Evolutionary conservation across 73 alveolate species (phyloP).

Genomic region (Paramecium sexaurelia): DNA sequence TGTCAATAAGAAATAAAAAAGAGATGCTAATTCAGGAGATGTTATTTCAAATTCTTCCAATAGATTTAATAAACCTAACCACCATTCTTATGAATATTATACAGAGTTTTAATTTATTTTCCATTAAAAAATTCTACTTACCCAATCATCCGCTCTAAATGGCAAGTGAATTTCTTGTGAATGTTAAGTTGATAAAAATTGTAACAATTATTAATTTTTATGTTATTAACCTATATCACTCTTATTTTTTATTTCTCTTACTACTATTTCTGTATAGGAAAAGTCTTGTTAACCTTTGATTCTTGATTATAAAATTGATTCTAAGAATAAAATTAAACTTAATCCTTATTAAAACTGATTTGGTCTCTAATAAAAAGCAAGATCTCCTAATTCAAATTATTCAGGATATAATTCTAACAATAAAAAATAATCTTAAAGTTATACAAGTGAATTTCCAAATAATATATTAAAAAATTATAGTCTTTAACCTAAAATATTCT

Average conservation of each 20-base stretch:
- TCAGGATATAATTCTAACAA: background rate
- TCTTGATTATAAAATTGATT: background rate
- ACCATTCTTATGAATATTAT: constrained; percentile 14
- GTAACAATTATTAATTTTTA: background rate
- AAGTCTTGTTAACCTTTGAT: background rate
- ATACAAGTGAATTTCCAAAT: background rate
- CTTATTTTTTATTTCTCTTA: background rate
- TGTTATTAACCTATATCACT: background rate
- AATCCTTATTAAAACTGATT: background rate
- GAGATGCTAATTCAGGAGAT: constrained; percentile 1
- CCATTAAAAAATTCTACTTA: background rate
- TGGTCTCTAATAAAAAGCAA: background rate
- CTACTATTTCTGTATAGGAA: background rate
- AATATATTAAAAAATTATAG: background rate
- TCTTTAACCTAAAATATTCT: background rate
- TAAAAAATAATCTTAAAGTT: background rate
- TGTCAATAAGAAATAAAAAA: background rate
- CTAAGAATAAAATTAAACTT: background rate
- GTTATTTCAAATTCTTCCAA: background rate
- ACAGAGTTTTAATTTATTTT: background rate
- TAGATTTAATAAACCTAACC: background rate
- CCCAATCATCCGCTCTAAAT: background rate
- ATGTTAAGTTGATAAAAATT: background rate
- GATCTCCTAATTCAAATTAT: background rate
- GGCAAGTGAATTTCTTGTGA: background rate